Evolutionary conservation across 495 filamentous ascomycete genomes (phyloP), one percentile per base, ranked within the genome.

Genomic region (Pseudomonodictys pantanalensis): DNA sequence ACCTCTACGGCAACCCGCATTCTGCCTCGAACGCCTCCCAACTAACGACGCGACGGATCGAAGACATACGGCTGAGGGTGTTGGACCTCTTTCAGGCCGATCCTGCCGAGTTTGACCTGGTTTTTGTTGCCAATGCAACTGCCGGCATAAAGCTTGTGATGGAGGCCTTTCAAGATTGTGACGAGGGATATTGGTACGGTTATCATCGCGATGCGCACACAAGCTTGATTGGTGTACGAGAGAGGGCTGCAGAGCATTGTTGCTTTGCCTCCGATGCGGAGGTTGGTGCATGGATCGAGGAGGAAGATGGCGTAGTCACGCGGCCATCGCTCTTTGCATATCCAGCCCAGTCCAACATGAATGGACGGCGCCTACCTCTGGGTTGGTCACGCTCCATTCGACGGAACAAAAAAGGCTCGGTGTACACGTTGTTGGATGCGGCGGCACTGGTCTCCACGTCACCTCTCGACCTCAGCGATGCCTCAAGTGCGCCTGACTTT

Each of bases 81-180:
- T 78, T 97, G 15, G 78, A 77, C 8, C 90, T 95, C 70, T 93
- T 96, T 74, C 85, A 90, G 44, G 92, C 92, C 2, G 83, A 90
- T 62, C 90, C 91, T 1, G 81, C 83, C 24, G 79, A 87, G 9
- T 97, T 92, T 67, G 92, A 97, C 65, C 70, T 97, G 7, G 82
- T 96, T 17, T 97, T 97, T 70, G 90, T 93, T 62, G 85, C 90
- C 12, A 97, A 97, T 68, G 88, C 92, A 43, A 96, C 92, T 0
- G 92, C 92, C 1, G 92, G 84, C 1, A 88, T 96, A 52, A 97
- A 96, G 72, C 72, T 96, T 3, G 87, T 97, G 0, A 77, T 79
- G 20, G 92, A 97, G 48, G 83, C 81, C 4, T 79, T 96, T 45
- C 75, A 85, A 46, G 83, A 84, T 23, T 73, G 76, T 12, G 75